These are phyloP conservation scores for Thalassiosira profunda DNA, from an alignment of 108 stramenopile genomes.

Conservation along the genomic window DNA sequence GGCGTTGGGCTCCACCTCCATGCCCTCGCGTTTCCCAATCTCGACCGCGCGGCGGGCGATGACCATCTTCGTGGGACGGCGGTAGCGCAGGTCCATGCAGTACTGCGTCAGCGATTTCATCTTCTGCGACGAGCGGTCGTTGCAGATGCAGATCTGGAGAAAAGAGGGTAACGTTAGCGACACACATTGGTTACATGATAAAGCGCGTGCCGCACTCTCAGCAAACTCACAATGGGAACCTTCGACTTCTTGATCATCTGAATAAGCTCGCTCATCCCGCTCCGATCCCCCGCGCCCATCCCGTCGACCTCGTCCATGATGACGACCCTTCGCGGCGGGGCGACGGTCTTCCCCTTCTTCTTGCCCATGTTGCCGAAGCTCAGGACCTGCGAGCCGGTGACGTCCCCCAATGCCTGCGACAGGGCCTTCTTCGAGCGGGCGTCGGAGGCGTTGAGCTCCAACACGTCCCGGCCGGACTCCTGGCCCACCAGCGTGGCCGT, in stretches of 20 bases:
- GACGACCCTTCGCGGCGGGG: conserved; percentile 68
- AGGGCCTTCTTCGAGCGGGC: conserved; percentile 91
- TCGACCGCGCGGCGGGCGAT: conserved; percentile 83
- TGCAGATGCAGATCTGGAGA: conserved; percentile 96
- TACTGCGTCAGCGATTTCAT: conserved; percentile 88
- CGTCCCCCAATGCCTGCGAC: conserved; percentile 68
- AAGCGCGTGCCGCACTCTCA: too few relatives aligned
- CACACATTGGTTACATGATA: too few relatives aligned
- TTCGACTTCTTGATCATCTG: conserved; percentile 95
- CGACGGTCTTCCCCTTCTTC: conserved; percentile 3
- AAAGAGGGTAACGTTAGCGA: too few relatives aligned
- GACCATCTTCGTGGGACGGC: conserved; percentile 78
- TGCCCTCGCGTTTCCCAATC: conserved; percentile 85
- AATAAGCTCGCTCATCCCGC: conserved; percentile 95
- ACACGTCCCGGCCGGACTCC: conserved; percentile 87
- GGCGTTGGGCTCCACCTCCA: conserved; percentile 89
- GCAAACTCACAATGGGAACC: conserved; percentile 78
- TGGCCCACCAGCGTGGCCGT: conserved; percentile 90
- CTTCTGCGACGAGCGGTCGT: conserved; percentile 95
- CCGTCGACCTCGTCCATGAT: conserved; percentile 99
- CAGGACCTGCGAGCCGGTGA: conserved; percentile 79
- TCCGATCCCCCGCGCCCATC: conserved; percentile 95
- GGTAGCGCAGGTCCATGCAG: conserved; percentile 94
- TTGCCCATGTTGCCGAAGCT: conserved; percentile 38
- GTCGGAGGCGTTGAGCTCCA: conserved; percentile 98